These are phyloP conservation scores for Avena atlantica DNA, from an alignment of 176 grass and related monocot genomes.

Conservation along the genomic window DNA sequence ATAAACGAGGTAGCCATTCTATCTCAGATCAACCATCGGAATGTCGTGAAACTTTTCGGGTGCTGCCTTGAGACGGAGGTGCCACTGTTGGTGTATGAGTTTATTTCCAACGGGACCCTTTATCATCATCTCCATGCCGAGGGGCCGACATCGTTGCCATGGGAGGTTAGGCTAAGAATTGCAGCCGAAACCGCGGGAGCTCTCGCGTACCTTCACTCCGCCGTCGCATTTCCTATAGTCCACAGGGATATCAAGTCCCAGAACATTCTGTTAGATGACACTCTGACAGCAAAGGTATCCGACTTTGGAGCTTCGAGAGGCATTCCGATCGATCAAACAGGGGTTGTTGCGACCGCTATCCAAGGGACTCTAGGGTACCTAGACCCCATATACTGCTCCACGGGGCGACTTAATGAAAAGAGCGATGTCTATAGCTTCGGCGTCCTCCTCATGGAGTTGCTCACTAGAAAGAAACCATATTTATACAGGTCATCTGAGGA, in stretches of 20 bases:
- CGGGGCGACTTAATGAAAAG: background rate
- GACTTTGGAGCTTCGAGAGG: background rate
- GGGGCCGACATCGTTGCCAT: background rate
- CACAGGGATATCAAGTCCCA: background rate
- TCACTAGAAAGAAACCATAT: background rate
- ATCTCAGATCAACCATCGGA: background rate
- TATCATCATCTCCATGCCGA: background rate
- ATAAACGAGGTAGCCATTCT: background rate
- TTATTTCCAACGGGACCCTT: background rate
- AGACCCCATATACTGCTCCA: background rate
- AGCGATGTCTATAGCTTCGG: background rate
- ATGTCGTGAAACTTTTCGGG: background rate
- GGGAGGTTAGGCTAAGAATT: background rate
- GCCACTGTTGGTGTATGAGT: background rate
- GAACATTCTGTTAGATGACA: background rate
- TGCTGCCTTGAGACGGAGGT: background rate
- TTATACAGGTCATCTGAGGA: background rate
- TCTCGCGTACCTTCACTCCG: background rate
- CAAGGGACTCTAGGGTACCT: background rate
- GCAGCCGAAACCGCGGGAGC: background rate
- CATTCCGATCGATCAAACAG: background rate
- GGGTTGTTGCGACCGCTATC: background rate
- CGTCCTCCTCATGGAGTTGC: background rate
- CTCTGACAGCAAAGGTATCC: background rate
- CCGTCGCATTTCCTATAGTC: background rate